phyloP scores from a whole-genome alignment of 2,329 filamentous ascomycete species.

The Trichoderma aggressivum region DNA sequence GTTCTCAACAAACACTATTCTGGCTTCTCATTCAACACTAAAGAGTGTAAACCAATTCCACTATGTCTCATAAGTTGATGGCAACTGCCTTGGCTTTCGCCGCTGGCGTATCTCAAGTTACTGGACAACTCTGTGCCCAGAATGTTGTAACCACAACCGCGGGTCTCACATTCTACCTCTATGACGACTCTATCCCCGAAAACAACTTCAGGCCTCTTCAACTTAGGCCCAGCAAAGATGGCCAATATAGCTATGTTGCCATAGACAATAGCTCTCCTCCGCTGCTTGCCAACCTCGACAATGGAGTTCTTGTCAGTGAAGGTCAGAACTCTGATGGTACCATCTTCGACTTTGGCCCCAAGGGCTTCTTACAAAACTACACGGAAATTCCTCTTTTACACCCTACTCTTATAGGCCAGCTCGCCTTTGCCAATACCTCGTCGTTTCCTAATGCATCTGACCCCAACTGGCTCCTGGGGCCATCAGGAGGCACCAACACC shows the following conservation, averaged over 20 bases:
- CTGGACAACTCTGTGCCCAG: neutral
- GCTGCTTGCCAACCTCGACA: constrained; percentile 8
- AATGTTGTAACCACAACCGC: neutral
- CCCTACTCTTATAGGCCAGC: constrained; percentile 9
- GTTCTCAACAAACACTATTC: neutral
- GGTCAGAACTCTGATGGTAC: neutral
- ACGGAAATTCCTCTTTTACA: neutral
- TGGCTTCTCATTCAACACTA: too few species aligned
- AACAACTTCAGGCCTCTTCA: constrained; percentile 13
- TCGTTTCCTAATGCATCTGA: constrained; percentile 9
- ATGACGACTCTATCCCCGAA: constrained; percentile 1
- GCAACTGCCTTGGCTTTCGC: neutral
- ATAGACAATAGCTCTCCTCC: constrained; percentile 11
- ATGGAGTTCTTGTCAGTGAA: constrained; percentile 4
- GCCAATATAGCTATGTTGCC: constrained; percentile 7
- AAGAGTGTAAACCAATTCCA: neutral
- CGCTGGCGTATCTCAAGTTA: neutral
- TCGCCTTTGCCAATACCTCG: constrained; percentile 10
- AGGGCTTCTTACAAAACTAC: constrained; percentile 11
- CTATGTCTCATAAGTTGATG: neutral
- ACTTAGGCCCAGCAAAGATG: constrained; percentile 4
- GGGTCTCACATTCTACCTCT: constrained; percentile 9
- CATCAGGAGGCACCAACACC: neutral
- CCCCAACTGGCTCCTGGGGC: constrained; percentile 1
- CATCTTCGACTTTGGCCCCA: neutral